Evolutionary conservation across 1,139 yeast genomes (phyloP).

Genomic region (Meyerozyma carpophila): DNA sequence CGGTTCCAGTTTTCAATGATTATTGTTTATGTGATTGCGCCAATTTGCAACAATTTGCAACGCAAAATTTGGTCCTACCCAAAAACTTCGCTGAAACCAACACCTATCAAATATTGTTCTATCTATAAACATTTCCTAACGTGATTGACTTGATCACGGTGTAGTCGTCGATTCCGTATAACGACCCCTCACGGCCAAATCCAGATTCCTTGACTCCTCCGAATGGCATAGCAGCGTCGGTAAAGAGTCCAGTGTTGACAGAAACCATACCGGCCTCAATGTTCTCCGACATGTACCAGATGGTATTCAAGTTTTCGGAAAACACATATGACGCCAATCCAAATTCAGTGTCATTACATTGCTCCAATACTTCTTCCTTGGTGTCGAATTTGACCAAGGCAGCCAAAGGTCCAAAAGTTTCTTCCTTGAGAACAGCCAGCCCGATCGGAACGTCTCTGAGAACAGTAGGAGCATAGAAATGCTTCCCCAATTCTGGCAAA

Average conservation of each 20-base stretch:
- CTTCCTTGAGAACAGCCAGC: slow-evolving; percentile 64
- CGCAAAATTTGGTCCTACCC: no score
- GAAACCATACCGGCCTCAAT: slow-evolving; percentile 81
- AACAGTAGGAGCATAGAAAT: slow-evolving; percentile 75
- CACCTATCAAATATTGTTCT: no score
- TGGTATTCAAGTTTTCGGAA: slow-evolving; percentile 57
- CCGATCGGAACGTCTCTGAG: slow-evolving; percentile 58
- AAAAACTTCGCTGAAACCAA: no score
- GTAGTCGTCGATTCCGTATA: slow-evolving; percentile 73
- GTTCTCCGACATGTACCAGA: slow-evolving; percentile 64
- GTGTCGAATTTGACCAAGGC: slow-evolving; percentile 63
- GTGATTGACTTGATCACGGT: slow-evolving; percentile 59
- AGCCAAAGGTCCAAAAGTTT: slow-evolving; percentile 89
- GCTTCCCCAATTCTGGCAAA: slow-evolving; percentile 61
- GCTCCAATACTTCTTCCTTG: slow-evolving; percentile 61
- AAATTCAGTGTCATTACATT: slow-evolving; percentile 65
- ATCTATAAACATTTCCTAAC: slow-evolving; percentile 26
- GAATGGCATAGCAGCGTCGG: slow-evolving; percentile 70
- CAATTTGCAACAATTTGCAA: no score
- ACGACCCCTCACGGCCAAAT: slow-evolving; percentile 77
- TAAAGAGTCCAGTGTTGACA: slow-evolving; percentile 66
- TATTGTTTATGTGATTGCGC: no score
- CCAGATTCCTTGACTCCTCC: slow-evolving; percentile 82
- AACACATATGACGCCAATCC: slow-evolving; percentile 82
- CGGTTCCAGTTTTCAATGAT: no score